Evolutionary conservation across 1,284 basidiomycete genomes (phyloP), one percentile per base, ranked within the genome.

Genomic region (Ustilago nuda): DNA sequence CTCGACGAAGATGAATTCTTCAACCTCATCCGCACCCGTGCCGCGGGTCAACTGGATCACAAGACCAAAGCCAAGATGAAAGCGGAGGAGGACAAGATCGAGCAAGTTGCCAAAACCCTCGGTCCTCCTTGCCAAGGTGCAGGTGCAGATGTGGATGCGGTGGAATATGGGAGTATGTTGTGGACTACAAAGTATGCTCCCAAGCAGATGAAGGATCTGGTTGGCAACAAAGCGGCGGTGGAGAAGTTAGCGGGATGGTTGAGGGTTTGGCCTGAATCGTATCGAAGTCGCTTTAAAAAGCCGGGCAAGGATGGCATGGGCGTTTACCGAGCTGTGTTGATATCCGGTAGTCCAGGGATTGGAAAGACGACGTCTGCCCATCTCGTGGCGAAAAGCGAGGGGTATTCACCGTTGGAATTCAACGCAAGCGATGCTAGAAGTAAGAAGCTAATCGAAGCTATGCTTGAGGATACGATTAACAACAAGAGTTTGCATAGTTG

Each of bases 121-220:
- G 74, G 70, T n/a, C 59, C 73, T 5, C 63, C 55, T 57, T 27
- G 23, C 23, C 3, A 27, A 27, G 23, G 23, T 27, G 76, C 71
- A 27, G 64, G 62, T 19, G 62, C 75, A 30, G 57, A 64, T 32
- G 61, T 58, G 19, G 69, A 72, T 15, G 46, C 87, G 88, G 80
- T 88, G 89, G 55, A 87, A 87, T 46, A 61, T 7, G 66, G 33
- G 19, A 73, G 66, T 67, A 59, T 66, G 73, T 89, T 99, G 1
- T 99, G 97, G 97, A 98, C 97, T 33, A 92, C 92, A 39, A 92
- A 95, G 37, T 99, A 99, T 84, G 95, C 96, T 0, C 96, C 97
- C 0, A 90, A 91, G 76, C 89, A 89, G 13, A 78, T 95, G 66
- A 96, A 93, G 81, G 95, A 99, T 73, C 90, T 99, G 27, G 98